phyloP scores from a whole-genome alignment of 208 protist species.

The Trypanosomatidae sp. region DNA sequence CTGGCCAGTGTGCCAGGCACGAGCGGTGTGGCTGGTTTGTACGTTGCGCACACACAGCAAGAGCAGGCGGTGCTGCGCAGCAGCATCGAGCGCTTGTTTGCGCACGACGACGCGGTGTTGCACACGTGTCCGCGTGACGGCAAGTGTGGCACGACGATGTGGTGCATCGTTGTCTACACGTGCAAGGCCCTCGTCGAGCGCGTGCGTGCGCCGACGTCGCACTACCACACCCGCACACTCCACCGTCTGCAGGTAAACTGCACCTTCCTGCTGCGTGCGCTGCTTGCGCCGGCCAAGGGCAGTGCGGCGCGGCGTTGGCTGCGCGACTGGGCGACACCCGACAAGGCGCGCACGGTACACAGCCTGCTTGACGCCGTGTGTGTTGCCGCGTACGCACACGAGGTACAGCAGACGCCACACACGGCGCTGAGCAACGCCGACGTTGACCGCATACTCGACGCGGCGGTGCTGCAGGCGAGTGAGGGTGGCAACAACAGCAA shows the following conservation, averaged over 20 bases:
- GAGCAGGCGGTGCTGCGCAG: too few species aligned
- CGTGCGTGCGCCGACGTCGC: constrained; percentile 22
- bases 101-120: constrained; percentile 7
- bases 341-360: constrained; percentile 13
- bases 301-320: constrained; percentile 25
- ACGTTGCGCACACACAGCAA: too few species aligned
- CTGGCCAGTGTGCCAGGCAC: too few species aligned
- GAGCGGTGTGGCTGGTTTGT: too few species aligned
- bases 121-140: constrained; percentile 24
- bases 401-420: constrained; percentile 48
- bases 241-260: constrained; percentile 46
- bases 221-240: constrained; percentile 24
- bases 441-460: constrained; percentile 42
- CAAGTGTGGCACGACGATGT: constrained; percentile 16
- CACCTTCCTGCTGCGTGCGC: constrained; percentile 52
- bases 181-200: constrained; percentile 52
- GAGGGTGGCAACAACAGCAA: too few species aligned
- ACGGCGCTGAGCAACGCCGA: constrained; percentile 34
- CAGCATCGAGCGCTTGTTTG: too few species aligned
- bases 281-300: constrained; percentile 30
- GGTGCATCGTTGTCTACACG: constrained; percentile 34
- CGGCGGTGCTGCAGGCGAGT: constrained; percentile 4
- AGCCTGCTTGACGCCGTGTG: constrained; percentile 58
- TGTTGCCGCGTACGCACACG: constrained; percentile 58
- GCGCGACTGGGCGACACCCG: constrained; percentile 27